These are phyloP conservation scores for Lasiosphaeriaceae sp. DNA, from an alignment of 495 filamentous ascomycete species.

Conservation along the genomic window DNA sequence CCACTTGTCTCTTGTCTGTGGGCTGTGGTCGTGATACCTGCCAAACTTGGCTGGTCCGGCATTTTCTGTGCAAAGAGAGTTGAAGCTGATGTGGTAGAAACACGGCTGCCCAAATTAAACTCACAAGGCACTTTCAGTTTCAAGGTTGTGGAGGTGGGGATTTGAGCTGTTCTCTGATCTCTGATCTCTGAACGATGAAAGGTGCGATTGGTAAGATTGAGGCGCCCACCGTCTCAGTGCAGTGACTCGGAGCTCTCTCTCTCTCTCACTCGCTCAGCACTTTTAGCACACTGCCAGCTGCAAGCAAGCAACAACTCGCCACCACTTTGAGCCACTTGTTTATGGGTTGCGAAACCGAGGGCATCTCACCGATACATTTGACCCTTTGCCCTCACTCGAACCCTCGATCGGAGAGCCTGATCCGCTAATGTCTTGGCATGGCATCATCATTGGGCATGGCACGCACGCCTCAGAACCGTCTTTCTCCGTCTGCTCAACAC, in stretches of 20 bases:
- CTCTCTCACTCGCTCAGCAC: no score
- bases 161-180: no score
- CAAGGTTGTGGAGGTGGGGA: no score
- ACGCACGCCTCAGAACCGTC: not conserved
- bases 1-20: not conserved
- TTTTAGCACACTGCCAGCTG: no score
- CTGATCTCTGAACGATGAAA: no score
- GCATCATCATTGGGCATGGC: not conserved
- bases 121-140: no score
- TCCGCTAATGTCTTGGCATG: constrained; percentile 9
- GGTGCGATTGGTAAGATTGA: no score
- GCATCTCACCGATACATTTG: not conserved
- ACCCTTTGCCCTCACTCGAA: not conserved
- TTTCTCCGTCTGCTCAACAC: not conserved
- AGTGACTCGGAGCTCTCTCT: no score
- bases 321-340: not conserved
- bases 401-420: constrained; percentile 2
- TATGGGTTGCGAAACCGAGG: not conserved
- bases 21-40: constrained; percentile 11
- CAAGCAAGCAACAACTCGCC: no score
- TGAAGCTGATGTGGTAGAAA: not conserved
- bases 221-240: no score
- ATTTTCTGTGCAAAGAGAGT: not conserved
- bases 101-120: not conserved
- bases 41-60: not conserved